Evolutionary conservation across 1,139 yeast genomes (phyloP).

Genomic region (Nadsonia starkeyi-henricii): DNA sequence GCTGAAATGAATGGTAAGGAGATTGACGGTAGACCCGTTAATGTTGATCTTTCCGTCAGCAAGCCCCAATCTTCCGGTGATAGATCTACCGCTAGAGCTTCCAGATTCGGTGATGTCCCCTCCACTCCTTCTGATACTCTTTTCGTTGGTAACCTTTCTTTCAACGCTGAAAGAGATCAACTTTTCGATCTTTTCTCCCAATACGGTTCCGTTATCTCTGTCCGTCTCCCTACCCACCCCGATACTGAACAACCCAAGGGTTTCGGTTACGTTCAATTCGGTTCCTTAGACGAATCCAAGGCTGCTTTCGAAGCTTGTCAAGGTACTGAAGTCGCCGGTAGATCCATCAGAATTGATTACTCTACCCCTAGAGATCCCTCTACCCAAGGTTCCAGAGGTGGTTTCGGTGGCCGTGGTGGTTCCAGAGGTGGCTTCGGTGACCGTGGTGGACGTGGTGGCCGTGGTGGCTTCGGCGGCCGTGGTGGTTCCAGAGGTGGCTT

Average conservation of each 20-base stretch:
- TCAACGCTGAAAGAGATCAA: slow-evolving; percentile 70
- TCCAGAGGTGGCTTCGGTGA: slow-evolving; percentile 9
- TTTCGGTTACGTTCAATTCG: slow-evolving; percentile 91
- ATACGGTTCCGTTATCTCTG: slow-evolving; percentile 71
- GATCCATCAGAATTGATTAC: slow-evolving; percentile 90
- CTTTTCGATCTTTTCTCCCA: slow-evolving; percentile 59
- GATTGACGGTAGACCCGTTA: slow-evolving; percentile 93
- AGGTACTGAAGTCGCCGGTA: slow-evolving; percentile 80
- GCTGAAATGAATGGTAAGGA: slow-evolving; percentile 80
- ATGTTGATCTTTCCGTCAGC: slow-evolving; percentile 81
- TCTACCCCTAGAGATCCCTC: slow-evolving; percentile 71
- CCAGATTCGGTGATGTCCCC: slow-evolving; percentile 76
- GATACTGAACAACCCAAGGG: slow-evolving; percentile 99
- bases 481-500: slow-evolving; percentile 31
- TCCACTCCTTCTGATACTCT: slow-evolving; percentile 90
- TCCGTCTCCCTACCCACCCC: slow-evolving; percentile 95
- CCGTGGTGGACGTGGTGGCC: slow-evolving; percentile 27
- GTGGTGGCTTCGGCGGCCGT: slow-evolving; percentile 30
- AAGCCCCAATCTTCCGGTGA: slow-evolving; percentile 45
- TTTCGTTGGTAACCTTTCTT: slow-evolving; percentile 89
- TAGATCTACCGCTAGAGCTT: slow-evolving; percentile 60
- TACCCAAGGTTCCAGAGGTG: slow-evolving; percentile 29
- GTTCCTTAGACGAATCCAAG: slow-evolving; percentile 78
- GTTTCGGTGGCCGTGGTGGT: slow-evolving; percentile 27
- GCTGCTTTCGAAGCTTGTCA: slow-evolving; percentile 76